A percentile compares a stretch with the other conserved stretches of the same genome.
Conservation (phyloP, 345 rosid species). For the Lagerstroemia speciosa region DNA sequence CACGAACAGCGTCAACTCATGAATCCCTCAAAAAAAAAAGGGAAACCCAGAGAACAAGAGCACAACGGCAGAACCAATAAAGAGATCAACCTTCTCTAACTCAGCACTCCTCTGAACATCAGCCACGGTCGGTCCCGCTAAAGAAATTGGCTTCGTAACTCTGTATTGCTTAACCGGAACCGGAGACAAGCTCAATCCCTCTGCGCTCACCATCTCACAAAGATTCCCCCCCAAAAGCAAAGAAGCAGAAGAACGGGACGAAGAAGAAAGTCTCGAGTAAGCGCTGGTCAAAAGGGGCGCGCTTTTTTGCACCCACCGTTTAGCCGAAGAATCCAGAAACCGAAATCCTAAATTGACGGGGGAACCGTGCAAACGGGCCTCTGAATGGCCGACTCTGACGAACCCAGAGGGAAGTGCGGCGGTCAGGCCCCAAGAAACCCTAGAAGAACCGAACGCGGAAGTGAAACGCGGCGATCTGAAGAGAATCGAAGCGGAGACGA, state of each 20-base stretch:
- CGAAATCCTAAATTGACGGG: not conserved
- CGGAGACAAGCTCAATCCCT: conserved; percentile 27
- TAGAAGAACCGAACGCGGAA: not conserved
- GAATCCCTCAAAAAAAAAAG: conserved; percentile 7
- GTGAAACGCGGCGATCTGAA: not conserved
- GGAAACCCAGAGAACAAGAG: not conserved
- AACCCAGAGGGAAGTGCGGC: not conserved
- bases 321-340: not conserved
- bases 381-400: not conserved
- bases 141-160: conserved; percentile 73
- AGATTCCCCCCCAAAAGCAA: not conserved
- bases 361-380: not conserved
- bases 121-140: conserved; percentile 62
- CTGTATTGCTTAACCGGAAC: conserved; percentile 37
- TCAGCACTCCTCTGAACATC: conserved; percentile 57
- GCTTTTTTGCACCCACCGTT: not conserved
- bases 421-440: not conserved
- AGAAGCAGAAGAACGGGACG: not conserved
- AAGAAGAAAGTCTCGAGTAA: not conserved
- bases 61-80: conserved; percentile 5
- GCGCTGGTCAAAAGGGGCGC: not conserved
- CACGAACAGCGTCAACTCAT: conserved; percentile 3
- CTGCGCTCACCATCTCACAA: conserved; percentile 44
- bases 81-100: conserved; percentile 48
- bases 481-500: not conserved